These are phyloP conservation scores for Yamadazyma taylorii DNA, from an alignment of 1,139 yeast genomes.

Conservation along the genomic window DNA sequence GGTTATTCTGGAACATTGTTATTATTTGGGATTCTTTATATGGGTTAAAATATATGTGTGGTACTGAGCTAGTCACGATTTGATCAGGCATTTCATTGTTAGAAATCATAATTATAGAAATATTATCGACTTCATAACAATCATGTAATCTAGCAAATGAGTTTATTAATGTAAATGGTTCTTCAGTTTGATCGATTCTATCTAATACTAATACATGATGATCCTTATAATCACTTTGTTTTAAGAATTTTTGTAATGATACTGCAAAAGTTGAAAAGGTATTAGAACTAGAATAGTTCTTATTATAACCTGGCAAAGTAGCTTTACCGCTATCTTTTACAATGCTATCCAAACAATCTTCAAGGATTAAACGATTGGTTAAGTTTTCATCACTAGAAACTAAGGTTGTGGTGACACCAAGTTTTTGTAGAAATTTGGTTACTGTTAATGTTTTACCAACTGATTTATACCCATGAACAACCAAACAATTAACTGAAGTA, in stretches of 20 bases:
- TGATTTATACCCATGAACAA: slow-evolving; percentile 44
- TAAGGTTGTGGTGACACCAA: slow-evolving; percentile 25
- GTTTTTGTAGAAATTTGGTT: slow-evolving; percentile 23
- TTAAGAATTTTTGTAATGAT: slow-evolving; percentile 39
- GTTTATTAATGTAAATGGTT: slow-evolving; percentile 43
- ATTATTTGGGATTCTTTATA: slow-evolving; percentile 45
- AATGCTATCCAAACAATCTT: slow-evolving; percentile 33
- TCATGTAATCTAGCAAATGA: slow-evolving; percentile 52
- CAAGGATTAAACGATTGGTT: slow-evolving; percentile 39
- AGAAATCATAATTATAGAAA: slow-evolving; percentile 32
- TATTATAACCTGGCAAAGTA: slow-evolving; percentile 1
- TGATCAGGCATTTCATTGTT: slow-evolving; percentile 48
- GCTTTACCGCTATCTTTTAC: slow-evolving; percentile 6
- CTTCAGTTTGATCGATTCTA: slow-evolving; percentile 55
- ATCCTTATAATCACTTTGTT: slow-evolving; percentile 28
- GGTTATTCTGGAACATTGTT: slow-evolving; percentile 31
- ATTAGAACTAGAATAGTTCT: slow-evolving; percentile 33
- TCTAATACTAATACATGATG: slow-evolving; percentile 62
- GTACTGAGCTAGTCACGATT: slow-evolving; percentile 47
- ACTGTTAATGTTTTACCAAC: slow-evolving; percentile 41
- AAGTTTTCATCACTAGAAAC: slow-evolving; percentile 43
- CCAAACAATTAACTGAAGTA: slow-evolving; percentile 27
- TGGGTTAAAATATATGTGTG: slow-evolving; percentile 49
- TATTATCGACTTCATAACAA: slow-evolving; percentile 29
- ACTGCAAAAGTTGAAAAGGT: slow-evolving; percentile 48